Base-by-base conservation (phyloP, 2,329 filamentous ascomycete species). In the Aspergillus ibericus region DNA sequence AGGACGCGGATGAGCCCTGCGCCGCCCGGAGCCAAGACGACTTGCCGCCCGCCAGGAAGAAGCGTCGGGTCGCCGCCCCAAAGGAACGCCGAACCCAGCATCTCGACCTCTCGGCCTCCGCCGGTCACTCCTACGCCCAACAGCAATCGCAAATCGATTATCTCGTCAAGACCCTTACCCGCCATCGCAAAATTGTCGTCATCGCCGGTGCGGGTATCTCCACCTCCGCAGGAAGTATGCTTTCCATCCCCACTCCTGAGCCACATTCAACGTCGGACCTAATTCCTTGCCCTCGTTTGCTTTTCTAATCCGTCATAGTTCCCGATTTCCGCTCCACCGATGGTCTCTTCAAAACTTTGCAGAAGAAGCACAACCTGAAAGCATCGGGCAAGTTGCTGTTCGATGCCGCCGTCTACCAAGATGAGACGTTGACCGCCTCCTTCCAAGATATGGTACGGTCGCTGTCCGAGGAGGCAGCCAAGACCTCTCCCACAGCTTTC, bases 401-500 rank as follows among this genome's bases (percentile, higher is more conserved):
- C 72, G 95, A 99, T 78, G 95, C 95, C 53, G 96, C 93, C 7
- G 95, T 99, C 55, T 99, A 99, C 80, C 93, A 92, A 75, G 91
- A 96, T 79, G 89, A 96, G 73, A 83, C 85, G 20, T 91, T 93
- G 12, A 98, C 93, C 0, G 88, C 90, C 22, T 91, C 90, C 10
- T 99, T 99, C 74, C 95, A 99, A 76, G 88, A 90, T 72, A 98
- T 99, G 93, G 92, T 99, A 66, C 89, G 93, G 71, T 88, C 91
- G 69, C 84, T 99, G 68, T 92, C 92, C 46, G 83, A 88, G 58
- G 84, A 93, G 78, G 91, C 91, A 20, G 86, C 88, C 66, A 83
- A 83, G 52, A 93, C 93, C 55, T 78, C 88, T 63, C 92, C 95
- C 12, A 97, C 95, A 1, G 82, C 86, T 2, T 99, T 99, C 72